Evolutionary conservation across 2,329 filamentous ascomycete species (phyloP).

Genomic region (Cylindrodendrum hubeiense): DNA sequence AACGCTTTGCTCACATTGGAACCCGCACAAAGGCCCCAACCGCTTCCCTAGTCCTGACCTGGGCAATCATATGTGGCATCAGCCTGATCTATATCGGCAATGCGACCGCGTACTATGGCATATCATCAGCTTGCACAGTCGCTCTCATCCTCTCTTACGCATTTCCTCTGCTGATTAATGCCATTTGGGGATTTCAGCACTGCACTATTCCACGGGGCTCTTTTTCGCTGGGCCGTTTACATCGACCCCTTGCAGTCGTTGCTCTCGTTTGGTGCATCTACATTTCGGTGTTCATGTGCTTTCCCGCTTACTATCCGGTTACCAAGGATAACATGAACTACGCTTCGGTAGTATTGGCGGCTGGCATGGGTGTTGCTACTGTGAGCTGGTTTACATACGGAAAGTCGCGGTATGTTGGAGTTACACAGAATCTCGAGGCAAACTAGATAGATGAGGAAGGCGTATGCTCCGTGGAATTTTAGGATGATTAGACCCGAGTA

Average conservation of each 20-base stretch:
- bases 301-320: constrained; percentile 18
- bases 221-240: constrained; percentile 3
- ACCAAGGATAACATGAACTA: constrained; percentile 24
- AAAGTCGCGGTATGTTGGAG: constrained; percentile 5
- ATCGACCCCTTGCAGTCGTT: constrained; percentile 9
- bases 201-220: constrained; percentile 1
- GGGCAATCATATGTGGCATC: constrained; percentile 12
- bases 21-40: constrained; percentile 7
- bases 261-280: constrained; percentile 14
- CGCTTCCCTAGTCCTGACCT: neutral
- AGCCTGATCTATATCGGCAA: constrained; percentile 19
- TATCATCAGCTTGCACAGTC: constrained; percentile 21
- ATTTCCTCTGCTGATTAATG: constrained; percentile 16
- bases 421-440: constrained; percentile 3
- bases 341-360: constrained; percentile 12
- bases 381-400: constrained; percentile 16
- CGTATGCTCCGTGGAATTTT: no score
- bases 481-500: no score
- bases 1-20: constrained; percentile 3
- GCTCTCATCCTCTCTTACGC: constrained; percentile 14
- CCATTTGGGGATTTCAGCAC: constrained; percentile 12
- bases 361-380: neutral
- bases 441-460: no score
- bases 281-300: constrained; percentile 11
- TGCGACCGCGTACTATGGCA: constrained; percentile 15